phyloP scores from a whole-genome alignment of 352 stramenopile genomes.

The Phytophthora uliginosa region DNA sequence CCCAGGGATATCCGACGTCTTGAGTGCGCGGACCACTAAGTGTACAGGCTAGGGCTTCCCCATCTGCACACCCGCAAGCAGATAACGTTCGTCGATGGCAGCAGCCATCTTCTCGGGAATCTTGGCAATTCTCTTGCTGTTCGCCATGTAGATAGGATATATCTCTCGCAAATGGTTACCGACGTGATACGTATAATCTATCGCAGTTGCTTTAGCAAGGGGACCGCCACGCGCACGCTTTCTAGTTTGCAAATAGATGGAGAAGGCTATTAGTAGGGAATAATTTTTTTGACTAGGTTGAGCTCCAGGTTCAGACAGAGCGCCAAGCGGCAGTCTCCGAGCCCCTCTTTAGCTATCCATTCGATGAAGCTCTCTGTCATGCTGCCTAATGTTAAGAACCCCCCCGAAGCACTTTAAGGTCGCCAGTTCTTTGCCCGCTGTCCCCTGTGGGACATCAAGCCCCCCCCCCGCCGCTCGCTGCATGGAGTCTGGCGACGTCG shows the following conservation, averaged over 20 bases:
- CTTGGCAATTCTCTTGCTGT: constrained; percentile 19
- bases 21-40: constrained; percentile 16
- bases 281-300: background rate
- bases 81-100: constrained; percentile 36
- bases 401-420: background rate
- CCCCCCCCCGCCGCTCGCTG: background rate
- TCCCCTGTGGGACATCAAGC: background rate
- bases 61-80: constrained; percentile 22
- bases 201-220: constrained; percentile 20
- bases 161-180: constrained; percentile 15
- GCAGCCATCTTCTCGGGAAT: constrained; percentile 37
- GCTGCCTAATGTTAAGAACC: background rate
- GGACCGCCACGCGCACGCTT: constrained; percentile 17
- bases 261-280: constrained; percentile 4
- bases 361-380: background rate
- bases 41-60: constrained; percentile 29
- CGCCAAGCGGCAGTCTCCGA: too few relatives aligned
- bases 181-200: constrained; percentile 23
- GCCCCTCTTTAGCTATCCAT: background rate
- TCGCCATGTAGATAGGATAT: constrained; percentile 1
- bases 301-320: background rate
- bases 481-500: too few relatives aligned
- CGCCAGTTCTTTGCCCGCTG: background rate
- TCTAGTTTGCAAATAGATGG: constrained; percentile 35
- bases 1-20: background rate